These are phyloP conservation scores for Vigna unguiculata DNA, from an alignment of 306 rosid species.

Conservation along the genomic window DNA sequence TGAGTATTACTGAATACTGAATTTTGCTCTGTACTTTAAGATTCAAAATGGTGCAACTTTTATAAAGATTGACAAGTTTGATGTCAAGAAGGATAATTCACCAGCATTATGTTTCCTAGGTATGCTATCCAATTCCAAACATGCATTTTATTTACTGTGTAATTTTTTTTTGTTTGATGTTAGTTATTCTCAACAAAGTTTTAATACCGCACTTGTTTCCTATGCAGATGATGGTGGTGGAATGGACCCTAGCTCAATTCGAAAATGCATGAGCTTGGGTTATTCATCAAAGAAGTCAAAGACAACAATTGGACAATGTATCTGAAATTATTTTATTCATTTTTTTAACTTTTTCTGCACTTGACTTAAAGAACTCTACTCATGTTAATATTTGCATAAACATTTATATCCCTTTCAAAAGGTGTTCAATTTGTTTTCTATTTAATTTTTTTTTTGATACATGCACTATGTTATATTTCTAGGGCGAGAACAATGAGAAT, in stretches of 20 bases:
- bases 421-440: conserved; percentile 16
- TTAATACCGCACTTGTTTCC: conserved; percentile 32
- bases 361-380: conserved; percentile 6
- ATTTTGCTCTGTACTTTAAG: conserved; percentile 50
- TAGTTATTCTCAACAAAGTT: conserved; percentile 10
- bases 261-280: conserved; percentile 98
- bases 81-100: conserved; percentile 77
- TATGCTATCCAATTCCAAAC: conserved; percentile 43
- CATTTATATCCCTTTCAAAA: neutral
- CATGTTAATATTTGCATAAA: conserved; percentile 9
- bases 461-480: neutral
- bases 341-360: conserved; percentile 21
- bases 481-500: neutral
- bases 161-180: conserved; percentile 34
- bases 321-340: conserved; percentile 33
- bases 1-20: conserved; percentile 41
- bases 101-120: conserved; percentile 87
- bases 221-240: conserved; percentile 95
- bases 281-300: conserved; percentile 93
- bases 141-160: conserved; percentile 20
- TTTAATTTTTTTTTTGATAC: neutral
- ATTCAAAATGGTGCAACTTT: conserved; percentile 88
- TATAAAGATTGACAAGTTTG: conserved; percentile 81
- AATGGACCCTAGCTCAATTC: conserved; percentile 77
- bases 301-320: conserved; percentile 95